Evolutionary conservation across 192 early-diverging fungal genomes (phyloP).

Genomic region (Mortierella antarctica): DNA sequence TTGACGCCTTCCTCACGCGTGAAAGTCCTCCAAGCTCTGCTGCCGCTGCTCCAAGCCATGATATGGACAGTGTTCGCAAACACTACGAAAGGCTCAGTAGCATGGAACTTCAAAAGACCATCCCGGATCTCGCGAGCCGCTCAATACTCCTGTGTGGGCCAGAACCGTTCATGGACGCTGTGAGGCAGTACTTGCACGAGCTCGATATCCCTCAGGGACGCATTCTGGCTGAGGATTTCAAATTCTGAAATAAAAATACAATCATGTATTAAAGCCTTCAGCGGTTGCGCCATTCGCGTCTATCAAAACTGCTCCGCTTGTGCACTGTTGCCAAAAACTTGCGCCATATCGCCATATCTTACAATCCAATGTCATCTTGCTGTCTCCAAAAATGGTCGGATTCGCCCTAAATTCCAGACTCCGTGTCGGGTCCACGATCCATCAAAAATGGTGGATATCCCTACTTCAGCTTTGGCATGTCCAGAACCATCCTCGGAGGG

Average conservation of each 20-base stretch:
- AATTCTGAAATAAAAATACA: conserved; percentile 22
- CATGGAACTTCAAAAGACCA: not conserved
- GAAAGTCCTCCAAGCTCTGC: not conserved
- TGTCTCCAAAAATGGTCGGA: not conserved
- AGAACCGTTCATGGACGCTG: conserved; percentile 41
- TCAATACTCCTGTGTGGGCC: conserved; percentile 36
- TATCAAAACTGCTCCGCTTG: too few relatives aligned
- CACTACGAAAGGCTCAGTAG: conserved; percentile 5
- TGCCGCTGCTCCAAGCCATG: not conserved
- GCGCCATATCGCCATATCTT: too few relatives aligned
- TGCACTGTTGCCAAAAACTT: too few relatives aligned
- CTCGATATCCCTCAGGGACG: conserved; percentile 6
- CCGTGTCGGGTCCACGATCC: not conserved
- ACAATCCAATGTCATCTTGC: too few relatives aligned
- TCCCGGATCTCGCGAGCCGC: conserved; percentile 19
- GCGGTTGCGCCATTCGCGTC: too few relatives aligned
- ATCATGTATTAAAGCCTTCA: not conserved
- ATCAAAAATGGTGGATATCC: not conserved
- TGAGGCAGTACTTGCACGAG: conserved; percentile 1
- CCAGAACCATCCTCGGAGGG: conserved; percentile 45
- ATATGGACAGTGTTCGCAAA: not conserved
- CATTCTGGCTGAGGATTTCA: conserved; percentile 28
- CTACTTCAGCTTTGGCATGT: conserved; percentile 50
- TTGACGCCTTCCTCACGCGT: conserved; percentile 23
- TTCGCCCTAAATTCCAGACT: too few relatives aligned